Evolutionary conservation across 2,329 filamentous ascomycete genomes (phyloP), one percentile per base, ranked within the genome.

Genomic region (Ophiostoma fasciatum): DNA sequence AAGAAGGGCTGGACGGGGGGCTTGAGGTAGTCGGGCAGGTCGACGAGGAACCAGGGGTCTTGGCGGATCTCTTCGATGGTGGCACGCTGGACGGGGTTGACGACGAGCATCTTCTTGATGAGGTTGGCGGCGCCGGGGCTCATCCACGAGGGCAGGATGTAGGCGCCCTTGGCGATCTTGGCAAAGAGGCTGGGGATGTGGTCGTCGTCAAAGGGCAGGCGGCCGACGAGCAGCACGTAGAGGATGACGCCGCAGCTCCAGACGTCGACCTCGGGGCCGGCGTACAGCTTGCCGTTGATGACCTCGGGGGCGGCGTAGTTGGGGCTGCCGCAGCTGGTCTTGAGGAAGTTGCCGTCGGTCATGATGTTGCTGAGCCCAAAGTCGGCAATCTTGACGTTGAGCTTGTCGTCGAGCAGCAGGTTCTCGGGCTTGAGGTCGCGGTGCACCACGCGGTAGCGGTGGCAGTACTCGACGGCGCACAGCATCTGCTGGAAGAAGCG

Each of bases 401-500:
- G 78, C 41, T 92, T 79, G 46, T 92, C 83, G 59, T 98, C 90
- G 35, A 98, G 75, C 29, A 98, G 71, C 33, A 98, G 63, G 54
- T 98, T 98, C 64, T 98, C 90, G 9, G 90, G 90, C 58, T 98
- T 98, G 43, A 98, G 63, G 56, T 98, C 90, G 55, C 90, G 80
- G 59, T 98, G 90, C 28, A 96, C 90, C 51, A 98, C 96, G 63
- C 96, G 96, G 65, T 98, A 90, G 43, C 90, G 74, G 60, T 98
- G 90, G 53, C 90, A 98, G 62, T 98, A 98, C 57, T 98, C 90
- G 48, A 98, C 90, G 29, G 90, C 90, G 57, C 90, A 94, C 36
- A 98, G 82, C 61, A 98, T 98, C 59, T 98, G 90, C 59, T 98
- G 90, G 59, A 98, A 98, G 65, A 98, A 94, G 48, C 88, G 84